Evolutionary conservation across 352 stramenopile genomes (phyloP).

Genomic region (Globisporangium carolinianum): DNA sequence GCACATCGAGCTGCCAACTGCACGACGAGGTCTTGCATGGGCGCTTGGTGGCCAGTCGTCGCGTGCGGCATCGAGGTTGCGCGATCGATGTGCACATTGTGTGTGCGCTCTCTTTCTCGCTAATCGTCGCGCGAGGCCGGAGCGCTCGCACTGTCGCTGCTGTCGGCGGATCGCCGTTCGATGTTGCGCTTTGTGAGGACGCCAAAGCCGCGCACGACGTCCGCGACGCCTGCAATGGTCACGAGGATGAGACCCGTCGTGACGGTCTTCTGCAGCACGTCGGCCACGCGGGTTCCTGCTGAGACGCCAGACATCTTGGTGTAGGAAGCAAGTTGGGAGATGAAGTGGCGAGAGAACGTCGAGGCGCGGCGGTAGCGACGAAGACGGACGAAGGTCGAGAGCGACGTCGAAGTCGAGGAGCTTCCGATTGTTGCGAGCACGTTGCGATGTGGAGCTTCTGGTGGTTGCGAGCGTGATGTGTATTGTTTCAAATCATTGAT

Average conservation of each 20-base stretch:
- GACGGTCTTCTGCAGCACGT: slow-evolving; percentile 80
- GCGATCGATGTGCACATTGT: neutral
- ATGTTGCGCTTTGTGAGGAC: slow-evolving; percentile 79
- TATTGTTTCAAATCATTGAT: too few relatives aligned
- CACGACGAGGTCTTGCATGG: too few relatives aligned
- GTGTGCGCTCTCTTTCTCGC: neutral
- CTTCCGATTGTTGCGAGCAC: neutral
- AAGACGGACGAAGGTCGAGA: neutral
- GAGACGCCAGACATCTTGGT: slow-evolving; percentile 15
- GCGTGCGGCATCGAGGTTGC: too few relatives aligned
- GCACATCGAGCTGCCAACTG: too few relatives aligned
- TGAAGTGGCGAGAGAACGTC: neutral
- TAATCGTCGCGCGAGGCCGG: slow-evolving; percentile 23
- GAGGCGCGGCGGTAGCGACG: neutral
- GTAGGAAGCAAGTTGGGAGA: neutral
- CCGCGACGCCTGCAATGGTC: slow-evolving; percentile 56
- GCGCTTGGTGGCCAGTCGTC: too few relatives aligned
- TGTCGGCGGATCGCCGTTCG: slow-evolving; percentile 33
- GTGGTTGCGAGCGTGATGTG: too few relatives aligned
- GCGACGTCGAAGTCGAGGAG: neutral
- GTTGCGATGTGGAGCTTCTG: neutral
- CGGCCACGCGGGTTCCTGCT: slow-evolving; percentile 40
- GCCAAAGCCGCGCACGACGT: slow-evolving; percentile 75
- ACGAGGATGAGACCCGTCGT: slow-evolving; percentile 64
- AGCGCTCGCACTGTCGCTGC: slow-evolving; percentile 11